A percentile compares a stretch with the other conserved stretches of the same genome.
Conservation (phyloP, 2,329 filamentous ascomycete genomes). For the Magnaporthales sp. region DNA sequence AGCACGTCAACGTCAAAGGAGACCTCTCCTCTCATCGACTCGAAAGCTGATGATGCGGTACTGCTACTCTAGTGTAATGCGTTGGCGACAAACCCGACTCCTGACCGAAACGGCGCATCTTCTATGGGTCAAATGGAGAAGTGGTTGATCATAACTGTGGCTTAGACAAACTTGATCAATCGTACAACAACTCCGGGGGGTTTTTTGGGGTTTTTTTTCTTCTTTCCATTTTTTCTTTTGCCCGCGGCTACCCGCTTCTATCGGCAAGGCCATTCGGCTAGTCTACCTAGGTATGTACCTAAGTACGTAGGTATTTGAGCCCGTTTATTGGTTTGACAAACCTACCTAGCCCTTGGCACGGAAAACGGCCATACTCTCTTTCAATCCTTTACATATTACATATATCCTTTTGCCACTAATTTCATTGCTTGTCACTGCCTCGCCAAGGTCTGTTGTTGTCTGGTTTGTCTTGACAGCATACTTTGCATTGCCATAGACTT, state of each 20-base stretch:
- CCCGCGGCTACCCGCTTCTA: not conserved
- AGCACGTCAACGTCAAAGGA: not conserved
- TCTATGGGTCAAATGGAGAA: not conserved
- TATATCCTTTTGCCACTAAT: not conserved
- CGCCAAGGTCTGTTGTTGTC: not conserved
- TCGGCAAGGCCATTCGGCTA: not conserved
- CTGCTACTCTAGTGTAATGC: not conserved
- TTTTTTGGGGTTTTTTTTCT: not conserved
- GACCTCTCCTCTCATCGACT: not conserved
- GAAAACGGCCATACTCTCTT: not conserved
- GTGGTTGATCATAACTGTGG: not conserved
- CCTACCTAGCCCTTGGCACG: not conserved
- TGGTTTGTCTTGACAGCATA: not conserved
- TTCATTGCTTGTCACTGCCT: too few relatives aligned
- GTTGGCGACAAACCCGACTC: not conserved
- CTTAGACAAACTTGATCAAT: not conserved
- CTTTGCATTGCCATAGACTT: not conserved
- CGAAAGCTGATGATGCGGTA: not conserved
- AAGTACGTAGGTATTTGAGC: not conserved
- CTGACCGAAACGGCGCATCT: not conserved
- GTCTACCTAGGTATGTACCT: not conserved
- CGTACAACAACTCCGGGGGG: not conserved
- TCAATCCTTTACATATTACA: not conserved
- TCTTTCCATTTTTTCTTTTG: too few relatives aligned
- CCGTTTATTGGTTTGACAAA: not conserved